These are phyloP conservation scores for Solanum chmielewskii DNA, from an alignment of 257 asterid species.

Conservation along the genomic window DNA sequence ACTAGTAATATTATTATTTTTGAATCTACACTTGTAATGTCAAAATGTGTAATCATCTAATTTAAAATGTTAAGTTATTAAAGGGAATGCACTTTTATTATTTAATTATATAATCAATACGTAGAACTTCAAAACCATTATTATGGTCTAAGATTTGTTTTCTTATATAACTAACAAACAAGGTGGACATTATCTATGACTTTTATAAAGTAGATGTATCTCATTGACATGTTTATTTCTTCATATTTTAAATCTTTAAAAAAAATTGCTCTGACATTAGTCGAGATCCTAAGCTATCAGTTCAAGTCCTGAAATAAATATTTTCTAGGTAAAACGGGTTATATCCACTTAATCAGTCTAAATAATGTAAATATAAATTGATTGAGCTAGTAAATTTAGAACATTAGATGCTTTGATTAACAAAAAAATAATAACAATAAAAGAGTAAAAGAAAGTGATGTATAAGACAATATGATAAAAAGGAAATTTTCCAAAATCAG, in stretches of 20 bases:
- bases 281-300: neutral
- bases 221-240: neutral
- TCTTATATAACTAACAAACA: neutral
- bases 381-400: neutral
- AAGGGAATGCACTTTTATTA: no score
- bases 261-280: neutral
- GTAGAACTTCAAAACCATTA: neutral
- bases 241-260: neutral
- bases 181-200: neutral
- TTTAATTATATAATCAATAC: no score
- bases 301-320: neutral
- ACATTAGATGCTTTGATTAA: neutral
- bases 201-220: no score
- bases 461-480: no score
- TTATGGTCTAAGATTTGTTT: neutral
- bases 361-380: no score
- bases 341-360: neutral
- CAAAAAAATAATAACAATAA: neutral
- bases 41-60: no score
- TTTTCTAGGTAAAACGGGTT: neutral
- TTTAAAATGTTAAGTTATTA: neutral
- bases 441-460: neutral
- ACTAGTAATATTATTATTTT: no score
- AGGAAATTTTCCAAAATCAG: neutral
- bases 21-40: rapidly evolving